Evolutionary conservation across 2,329 filamentous ascomycete genomes (phyloP), one percentile per base, ranked within the genome.

Genomic region (Alternaria sp.): DNA sequence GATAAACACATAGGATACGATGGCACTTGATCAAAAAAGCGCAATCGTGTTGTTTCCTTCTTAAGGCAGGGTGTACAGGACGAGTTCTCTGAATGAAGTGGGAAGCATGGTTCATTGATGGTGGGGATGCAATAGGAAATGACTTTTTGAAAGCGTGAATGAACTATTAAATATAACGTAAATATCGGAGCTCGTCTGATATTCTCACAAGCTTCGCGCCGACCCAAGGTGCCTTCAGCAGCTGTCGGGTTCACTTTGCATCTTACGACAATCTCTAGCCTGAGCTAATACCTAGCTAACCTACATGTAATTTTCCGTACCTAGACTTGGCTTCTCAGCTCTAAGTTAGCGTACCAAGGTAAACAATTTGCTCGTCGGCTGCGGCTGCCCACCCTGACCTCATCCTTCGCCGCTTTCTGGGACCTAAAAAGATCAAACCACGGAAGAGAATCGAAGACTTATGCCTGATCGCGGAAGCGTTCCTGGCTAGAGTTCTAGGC

Each of bases 401-500:
- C 44, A 23, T 23, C 29, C 17, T 24, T 4, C 26, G 21, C 36
- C 11, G 24, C 21, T 36, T 34, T 1, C 4, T 48, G 44, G 44
- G 31, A 48, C 44, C 31, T 29, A 48, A 48, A 8, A 11, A 34
- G 3, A n/a, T 24, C 31, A 4, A 36, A 34, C 44, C 44, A 2
- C 21, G 44, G 44, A 26, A 36, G 21, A 31, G 21, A 26, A n/a
- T 13, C 36, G 21, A 21, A 26, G n/a, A 36, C 44, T 48, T 48
- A 34, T 48, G 44, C n/a, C 31, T 21, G 44, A 36, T 48, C 13
- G 44, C 44, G 44, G 44, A 34, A 10, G 36, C 31, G 44, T 48
- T 48, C 44, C 44, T 48, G 44, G 10, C 44, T 48, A 48, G 44
- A 48, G 44, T 5, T 36, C 31, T 48, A 13, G 29, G 44, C 29